Base-by-base conservation (phyloP, 768 basidiomycete genomes). In the Lepiota brunneoincarnata region DNA sequence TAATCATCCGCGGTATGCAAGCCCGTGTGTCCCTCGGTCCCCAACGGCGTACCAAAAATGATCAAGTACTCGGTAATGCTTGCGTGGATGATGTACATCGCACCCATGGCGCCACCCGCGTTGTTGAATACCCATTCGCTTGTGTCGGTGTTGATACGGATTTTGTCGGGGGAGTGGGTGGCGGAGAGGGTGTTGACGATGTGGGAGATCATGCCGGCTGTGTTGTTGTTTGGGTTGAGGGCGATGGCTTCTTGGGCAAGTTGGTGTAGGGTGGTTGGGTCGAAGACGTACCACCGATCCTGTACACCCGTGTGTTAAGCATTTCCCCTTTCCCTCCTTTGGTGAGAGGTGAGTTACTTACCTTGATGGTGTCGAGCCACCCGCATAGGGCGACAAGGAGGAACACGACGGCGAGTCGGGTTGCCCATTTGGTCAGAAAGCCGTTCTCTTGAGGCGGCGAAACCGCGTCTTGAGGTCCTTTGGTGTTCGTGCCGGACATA, bases 31-130 rank as follows among this genome's bases (percentile, higher is more conserved):
- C 97, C 97, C 72, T 99, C 97, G 2, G 96, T 98, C 9, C 97
- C 97, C 9, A 98, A 78, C 0, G 97, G 93, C 0, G 95, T 96
- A 3, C 97, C 95, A 59, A 97, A 97, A 61, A 98, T 87, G 67
- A 93, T 93, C 61, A 93, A 81, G 73, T 96, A 99, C 75, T 99
- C 97, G 9, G 96, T 98, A 63, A 99, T 87, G 72, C 85, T 89
- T 15, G 96, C 93, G 64, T 98, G 97, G 59, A 98, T 91, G 71
- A 98, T 80, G 69, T 94, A 97, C 96, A 99, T 98, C 31, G 87
- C 87, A 39, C 94, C 94, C 95, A 96, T 98, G 0, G 94, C 94
- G 56, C 97, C 97, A 10, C 95, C 97, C 0, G 96, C 95, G 63
- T 98, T 98, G 76, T 86, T 98, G 72, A 96, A 90, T 21, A 97